Evolutionary conservation across 805 yeast genomes (phyloP).

Genomic region (Candida broadrunensis): DNA sequence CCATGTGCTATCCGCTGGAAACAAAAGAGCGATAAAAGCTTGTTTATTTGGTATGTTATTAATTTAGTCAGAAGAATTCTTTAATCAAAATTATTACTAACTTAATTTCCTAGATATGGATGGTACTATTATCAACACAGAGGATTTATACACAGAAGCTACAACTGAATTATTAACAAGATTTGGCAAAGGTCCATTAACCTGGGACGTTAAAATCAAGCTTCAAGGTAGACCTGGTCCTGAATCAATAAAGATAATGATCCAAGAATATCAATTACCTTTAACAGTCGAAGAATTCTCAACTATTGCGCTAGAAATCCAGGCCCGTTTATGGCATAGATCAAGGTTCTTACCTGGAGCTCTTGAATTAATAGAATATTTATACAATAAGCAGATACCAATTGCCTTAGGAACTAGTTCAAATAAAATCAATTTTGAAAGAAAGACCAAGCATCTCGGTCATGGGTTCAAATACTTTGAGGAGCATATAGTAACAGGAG

Average conservation of each 20-base stretch:
- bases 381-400: conserved; percentile 58
- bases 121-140: conserved; percentile 89
- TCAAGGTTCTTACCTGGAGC: conserved; percentile 84
- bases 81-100: no score
- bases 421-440: conserved; percentile 51
- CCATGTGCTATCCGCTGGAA: no score
- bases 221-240: conserved; percentile 92
- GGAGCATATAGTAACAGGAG: conserved; percentile 77
- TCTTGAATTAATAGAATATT: conserved; percentile 54
- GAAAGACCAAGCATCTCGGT: conserved; percentile 69
- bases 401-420: conserved; percentile 92
- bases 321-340: conserved; percentile 58
- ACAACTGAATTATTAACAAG: conserved; percentile 61
- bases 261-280: conserved; percentile 68
- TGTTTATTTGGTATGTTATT: conserved; percentile 65
- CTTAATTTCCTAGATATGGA: conserved; percentile 85
- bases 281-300: conserved; percentile 63
- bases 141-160: conserved; percentile 83
- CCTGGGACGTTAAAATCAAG: conserved; percentile 87
- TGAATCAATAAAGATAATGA: conserved; percentile 60
- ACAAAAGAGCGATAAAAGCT: conserved; percentile 47
- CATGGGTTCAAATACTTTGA: conserved; percentile 64
- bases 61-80: no score
- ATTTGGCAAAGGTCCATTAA: conserved; percentile 74
- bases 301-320: conserved; percentile 50